Evolutionary conservation across 106 monocot genomes (phyloP), one percentile per base, ranked within the genome.

Genomic region (Dioscorea alata): DNA sequence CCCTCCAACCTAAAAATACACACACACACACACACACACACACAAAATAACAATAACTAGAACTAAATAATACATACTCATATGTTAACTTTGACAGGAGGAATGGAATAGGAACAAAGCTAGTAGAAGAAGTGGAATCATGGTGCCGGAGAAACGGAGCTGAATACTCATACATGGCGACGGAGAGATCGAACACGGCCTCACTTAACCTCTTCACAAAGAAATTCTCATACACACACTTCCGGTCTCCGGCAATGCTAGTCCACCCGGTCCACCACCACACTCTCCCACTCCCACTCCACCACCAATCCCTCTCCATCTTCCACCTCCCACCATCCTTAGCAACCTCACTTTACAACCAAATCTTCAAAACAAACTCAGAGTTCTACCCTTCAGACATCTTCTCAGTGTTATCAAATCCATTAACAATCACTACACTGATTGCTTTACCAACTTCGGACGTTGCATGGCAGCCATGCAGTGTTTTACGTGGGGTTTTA

Each of bases 221-320:
- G 17, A 72, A 63, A 42, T 71, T 78, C 68, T 51, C 68, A 57
- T 90, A 86, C 90, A 4, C 59, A 50, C 81, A 64, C 28, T 84
- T 84, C 81, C 83, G 90, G 0, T 74, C 71, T 16, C 84, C 75
- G 12, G 23, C 48, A 64, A 32, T 90, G 67, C 86, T 84, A 49
- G 76, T 76, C 68, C 90, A 61, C 19, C 90, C 90, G 16, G 81
- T 90, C 74, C 84, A 86, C 74, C 69, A 83, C 28, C 90, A 90
- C 76, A 65, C 15, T 8, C 71, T 78, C 18, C 51, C 65, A 57
- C 59, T 71, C 57, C 21, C 2, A 19, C 28, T 28, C 42, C 42
- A 42, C 42, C 6, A 42, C 10, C 42, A 42, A 1, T 33, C 2
- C 17, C 23, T 31, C 69, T 71, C 16, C 75, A 35, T 86, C 66